Conservation (phyloP, 2,329 filamentous ascomycete genomes). For the Peltaster fructicola region DNA sequence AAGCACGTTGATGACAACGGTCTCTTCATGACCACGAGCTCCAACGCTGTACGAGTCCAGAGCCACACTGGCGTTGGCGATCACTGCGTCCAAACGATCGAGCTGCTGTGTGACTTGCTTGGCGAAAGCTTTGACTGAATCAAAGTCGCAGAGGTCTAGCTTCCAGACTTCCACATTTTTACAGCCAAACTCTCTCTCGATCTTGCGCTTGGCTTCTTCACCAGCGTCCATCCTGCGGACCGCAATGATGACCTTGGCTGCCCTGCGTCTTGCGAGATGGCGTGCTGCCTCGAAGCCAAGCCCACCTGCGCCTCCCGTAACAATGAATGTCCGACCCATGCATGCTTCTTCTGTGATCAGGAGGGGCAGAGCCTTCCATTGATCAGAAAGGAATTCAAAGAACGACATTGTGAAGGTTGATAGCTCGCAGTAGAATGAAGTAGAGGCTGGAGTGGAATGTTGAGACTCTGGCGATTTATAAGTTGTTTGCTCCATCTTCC, state of each 20-base stretch:
- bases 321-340: constrained; percentile 20
- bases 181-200: too few relatives aligned
- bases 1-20: constrained; percentile 35
- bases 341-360: constrained; percentile 12
- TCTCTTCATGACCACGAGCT: constrained; percentile 31
- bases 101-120: constrained; percentile 8
- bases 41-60: constrained; percentile 15
- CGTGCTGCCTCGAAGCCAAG: constrained; percentile 25
- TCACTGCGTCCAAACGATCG: constrained; percentile 10
- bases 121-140: constrained; percentile 16
- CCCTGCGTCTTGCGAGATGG: constrained; percentile 20
- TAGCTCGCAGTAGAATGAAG: too few relatives aligned
- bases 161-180: constrained; percentile 23
- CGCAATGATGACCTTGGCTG: constrained; percentile 23
- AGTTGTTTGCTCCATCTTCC: too few relatives aligned
- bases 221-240: constrained; percentile 24
- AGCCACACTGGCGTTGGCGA: constrained; percentile 22
- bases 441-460: too few relatives aligned
- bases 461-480: too few relatives aligned
- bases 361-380: too few relatives aligned
- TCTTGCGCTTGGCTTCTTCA: constrained; percentile 21
- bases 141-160: constrained; percentile 23
- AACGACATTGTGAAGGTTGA: too few relatives aligned
- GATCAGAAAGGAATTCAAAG: too few relatives aligned
- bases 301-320: constrained; percentile 29